Conservation (phyloP, 177 flowering plant species). For the Vitis hybrid region DNA sequence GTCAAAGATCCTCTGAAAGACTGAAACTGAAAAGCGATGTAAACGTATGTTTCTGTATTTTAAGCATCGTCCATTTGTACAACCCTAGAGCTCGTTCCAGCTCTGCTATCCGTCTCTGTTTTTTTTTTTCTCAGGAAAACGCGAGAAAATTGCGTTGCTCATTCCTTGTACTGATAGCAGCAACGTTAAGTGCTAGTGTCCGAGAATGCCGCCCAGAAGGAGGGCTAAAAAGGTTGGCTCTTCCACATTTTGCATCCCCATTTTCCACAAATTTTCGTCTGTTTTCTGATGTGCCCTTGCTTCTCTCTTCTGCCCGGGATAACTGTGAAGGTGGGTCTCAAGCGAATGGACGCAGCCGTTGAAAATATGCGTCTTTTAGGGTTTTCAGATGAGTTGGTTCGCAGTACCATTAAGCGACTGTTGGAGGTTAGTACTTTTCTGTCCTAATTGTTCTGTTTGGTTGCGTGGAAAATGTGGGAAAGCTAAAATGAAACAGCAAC, state of each 20-base stretch:
- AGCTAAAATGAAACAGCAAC: too few relatives aligned
- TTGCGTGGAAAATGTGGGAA: not conserved
- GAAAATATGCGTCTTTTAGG: constrained; percentile 30
- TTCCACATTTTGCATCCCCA: not conserved
- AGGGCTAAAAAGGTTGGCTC: constrained; percentile 14
- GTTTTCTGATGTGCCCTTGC: not conserved
- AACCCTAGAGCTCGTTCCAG: too few relatives aligned
- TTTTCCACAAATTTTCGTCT: not conserved
- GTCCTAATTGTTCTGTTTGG: not conserved
- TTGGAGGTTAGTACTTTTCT: constrained; percentile 16
- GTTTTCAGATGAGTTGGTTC: constrained; percentile 12
- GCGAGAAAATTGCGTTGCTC: too few relatives aligned
- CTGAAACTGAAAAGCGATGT: too few relatives aligned
- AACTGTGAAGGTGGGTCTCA: constrained; percentile 8
- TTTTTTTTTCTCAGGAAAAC: too few relatives aligned
- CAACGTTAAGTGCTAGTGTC: not conserved
- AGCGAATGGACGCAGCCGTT: constrained; percentile 37
- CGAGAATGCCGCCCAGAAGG: constrained; percentile 14
- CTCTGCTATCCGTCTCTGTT: too few relatives aligned
- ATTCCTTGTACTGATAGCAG: too few relatives aligned
- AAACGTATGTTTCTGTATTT: too few relatives aligned
- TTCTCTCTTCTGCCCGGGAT: not conserved
- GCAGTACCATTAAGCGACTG: constrained; percentile 16
- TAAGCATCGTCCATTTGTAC: too few relatives aligned
- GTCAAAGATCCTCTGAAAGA: too few relatives aligned